Evolutionary conservation across 1,284 basidiomycete species (phyloP).

Genomic region (Trametes versicolor): DNA sequence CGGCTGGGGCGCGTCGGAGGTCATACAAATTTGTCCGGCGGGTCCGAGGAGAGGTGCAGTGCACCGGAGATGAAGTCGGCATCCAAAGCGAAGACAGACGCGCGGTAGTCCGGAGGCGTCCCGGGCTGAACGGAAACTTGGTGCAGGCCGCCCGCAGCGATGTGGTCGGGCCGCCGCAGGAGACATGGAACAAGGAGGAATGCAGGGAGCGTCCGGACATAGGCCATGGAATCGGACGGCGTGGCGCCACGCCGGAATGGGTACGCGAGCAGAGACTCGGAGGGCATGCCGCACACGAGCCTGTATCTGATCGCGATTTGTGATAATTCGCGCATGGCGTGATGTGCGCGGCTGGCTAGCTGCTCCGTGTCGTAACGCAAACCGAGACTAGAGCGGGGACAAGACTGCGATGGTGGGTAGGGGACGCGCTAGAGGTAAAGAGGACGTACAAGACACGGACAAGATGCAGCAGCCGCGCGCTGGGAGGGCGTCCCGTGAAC

Average conservation of each 20-base stretch:
- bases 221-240: background rate
- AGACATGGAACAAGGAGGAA: background rate
- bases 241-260: constrained; percentile 11
- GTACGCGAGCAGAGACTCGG: background rate
- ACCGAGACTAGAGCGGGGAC: background rate
- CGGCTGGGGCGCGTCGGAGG: constrained; percentile 2
- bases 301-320: constrained; percentile 6
- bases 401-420: constrained; percentile 15
- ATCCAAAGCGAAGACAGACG: background rate
- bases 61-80: constrained; percentile 18
- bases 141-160: background rate
- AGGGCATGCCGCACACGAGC: background rate
- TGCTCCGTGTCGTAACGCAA: constrained; percentile 12
- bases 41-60: background rate
- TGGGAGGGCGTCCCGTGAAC: constrained; percentile 9
- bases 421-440: constrained; percentile 17
- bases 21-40: background rate
- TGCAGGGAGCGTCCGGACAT: constrained; percentile 5
- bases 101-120: constrained; percentile 6
- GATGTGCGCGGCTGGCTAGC: constrained; percentile 17
- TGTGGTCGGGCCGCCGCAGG: background rate
- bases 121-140: constrained; percentile 16
- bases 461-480: background rate
- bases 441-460: constrained; percentile 26
- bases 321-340: constrained; percentile 14